Base-by-base conservation (phyloP, 1,284 basidiomycete genomes). In the Sporisorium iseilematis-ciliati region DNA sequence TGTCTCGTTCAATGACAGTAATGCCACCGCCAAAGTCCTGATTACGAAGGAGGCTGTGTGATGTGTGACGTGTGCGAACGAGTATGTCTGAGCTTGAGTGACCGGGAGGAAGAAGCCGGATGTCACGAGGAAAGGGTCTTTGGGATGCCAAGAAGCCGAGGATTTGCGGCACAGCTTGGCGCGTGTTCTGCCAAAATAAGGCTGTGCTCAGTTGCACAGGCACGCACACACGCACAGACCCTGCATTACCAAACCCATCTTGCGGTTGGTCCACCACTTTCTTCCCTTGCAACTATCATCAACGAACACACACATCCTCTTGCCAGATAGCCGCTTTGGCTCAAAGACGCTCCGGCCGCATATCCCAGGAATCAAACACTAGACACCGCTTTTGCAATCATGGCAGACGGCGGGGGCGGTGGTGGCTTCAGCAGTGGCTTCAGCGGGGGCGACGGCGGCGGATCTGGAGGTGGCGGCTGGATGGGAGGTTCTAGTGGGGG, bases 401-500 rank as follows among this genome's bases (percentile, higher is more conserved):
- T 61, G 58, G 54, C 42, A 21, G 49, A 45, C 29, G 31, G 20
- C 18, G 42, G 40, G 35, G 29, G 59, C n/a, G 45, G 56, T 8
- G 55, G 50, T 38, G 11, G 11, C 35, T 38, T 5, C 12, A 38
- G 35, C 33, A 51, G 63, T 20, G 55, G 54, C 25, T 14, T 18
- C 25, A 35, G 41, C 26, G 25, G n/a, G 14, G 42, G 54, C 26
- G 29, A 43, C 54, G 50, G 50, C 12, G 57, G 48, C 33, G 57
- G 57, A 20, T 51, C 25, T 18, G 49, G 29, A 26, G 26, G 41
- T n/a, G 31, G 43, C 35, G 40, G 26, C n/a, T 33, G 50, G 18
- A 10, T 33, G 2, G 31, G 31, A 2, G 45, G 45, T 23, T 51
- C 20, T 7, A 48, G 45, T 20, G 52, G 59, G 8, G 45, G 26